Percentiles rank a stretch among this genome's conserved stretches.
Evolutionary conservation across 257 asterid species (phyloP).

Genomic region (Nyctanthes arbortristis): DNA sequence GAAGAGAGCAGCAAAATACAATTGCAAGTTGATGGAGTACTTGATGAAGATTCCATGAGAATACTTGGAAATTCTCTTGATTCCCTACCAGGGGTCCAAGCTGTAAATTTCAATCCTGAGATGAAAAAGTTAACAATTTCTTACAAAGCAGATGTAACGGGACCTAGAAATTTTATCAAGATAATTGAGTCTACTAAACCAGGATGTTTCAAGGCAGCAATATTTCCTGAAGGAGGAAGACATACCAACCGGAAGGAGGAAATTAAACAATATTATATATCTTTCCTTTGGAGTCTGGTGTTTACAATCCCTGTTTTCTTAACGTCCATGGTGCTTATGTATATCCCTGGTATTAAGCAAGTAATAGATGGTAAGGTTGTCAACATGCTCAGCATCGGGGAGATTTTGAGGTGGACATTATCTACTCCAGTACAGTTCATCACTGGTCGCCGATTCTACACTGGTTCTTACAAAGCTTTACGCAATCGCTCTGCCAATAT

Average conservation of each 20-base stretch:
- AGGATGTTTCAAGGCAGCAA: constrained; percentile 38
- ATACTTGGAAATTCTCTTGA: constrained; percentile 33
- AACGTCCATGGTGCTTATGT: constrained; percentile 65
- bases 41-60: constrained; percentile 30
- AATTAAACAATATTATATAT: constrained; percentile 33
- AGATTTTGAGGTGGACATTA: constrained; percentile 47
- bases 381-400: constrained; percentile 52
- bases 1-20: constrained; percentile 33
- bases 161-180: constrained; percentile 52
- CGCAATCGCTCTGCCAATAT: constrained; percentile 59
- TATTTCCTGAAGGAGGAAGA: constrained; percentile 44
- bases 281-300: constrained; percentile 57
- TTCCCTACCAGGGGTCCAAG: constrained; percentile 48
- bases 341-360: constrained; percentile 50
- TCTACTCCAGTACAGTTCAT: constrained; percentile 68
- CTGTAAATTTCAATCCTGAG: constrained; percentile 26
- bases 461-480: constrained; percentile 54
- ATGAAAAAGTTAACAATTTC: constrained; percentile 33
- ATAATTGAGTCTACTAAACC: constrained; percentile 35
- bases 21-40: constrained; percentile 43
- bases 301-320: constrained; percentile 62
- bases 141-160: constrained; percentile 50
- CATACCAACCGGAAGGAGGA: constrained; percentile 39
- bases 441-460: constrained; percentile 59
- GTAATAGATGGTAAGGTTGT: constrained; percentile 41